These are phyloP conservation scores for Aspergillus sp. DNA, from an alignment of 2,329 filamentous ascomycete genomes.

Conservation along the genomic window DNA sequence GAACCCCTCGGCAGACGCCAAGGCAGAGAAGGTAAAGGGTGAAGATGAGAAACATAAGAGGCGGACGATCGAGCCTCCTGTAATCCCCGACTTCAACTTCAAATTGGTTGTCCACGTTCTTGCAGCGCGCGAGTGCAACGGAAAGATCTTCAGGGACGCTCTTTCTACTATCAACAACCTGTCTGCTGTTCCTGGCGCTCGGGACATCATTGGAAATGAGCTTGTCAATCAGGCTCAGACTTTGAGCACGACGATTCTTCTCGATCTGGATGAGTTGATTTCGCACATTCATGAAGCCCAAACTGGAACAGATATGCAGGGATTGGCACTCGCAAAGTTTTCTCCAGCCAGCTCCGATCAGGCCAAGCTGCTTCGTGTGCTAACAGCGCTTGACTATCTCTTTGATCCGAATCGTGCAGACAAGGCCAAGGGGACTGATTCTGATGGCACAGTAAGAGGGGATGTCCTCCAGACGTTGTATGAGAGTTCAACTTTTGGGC, in stretches of 20 bases:
- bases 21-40: slow-evolving; percentile 44
- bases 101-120: slow-evolving; percentile 96
- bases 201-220: slow-evolving; percentile 89
- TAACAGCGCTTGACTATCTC: slow-evolving; percentile 93
- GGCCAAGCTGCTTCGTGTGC: slow-evolving; percentile 87
- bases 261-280: slow-evolving; percentile 81
- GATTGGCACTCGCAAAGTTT: slow-evolving; percentile 90
- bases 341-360: slow-evolving; percentile 95
- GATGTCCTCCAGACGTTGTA: slow-evolving; percentile 87
- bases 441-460: slow-evolving; percentile 69
- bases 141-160: slow-evolving; percentile 97
- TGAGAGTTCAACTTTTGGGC: slow-evolving; percentile 85
- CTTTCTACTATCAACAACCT: slow-evolving; percentile 98
- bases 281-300: slow-evolving; percentile 85
- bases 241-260: slow-evolving; percentile 81
- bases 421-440: slow-evolving; percentile 57
- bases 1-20: slow-evolving; percentile 33
- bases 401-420: slow-evolving; percentile 78
- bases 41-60: slow-evolving; percentile 61
- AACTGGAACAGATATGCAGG: slow-evolving; percentile 92
- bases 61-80: slow-evolving; percentile 73
- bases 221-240: slow-evolving; percentile 84
- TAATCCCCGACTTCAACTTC: slow-evolving; percentile 86
- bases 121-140: slow-evolving; percentile 92
- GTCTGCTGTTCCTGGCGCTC: slow-evolving; percentile 87